Evolutionary conservation across 768 basidiomycete genomes (phyloP).

Genomic region (Suillus subalutaceus): DNA sequence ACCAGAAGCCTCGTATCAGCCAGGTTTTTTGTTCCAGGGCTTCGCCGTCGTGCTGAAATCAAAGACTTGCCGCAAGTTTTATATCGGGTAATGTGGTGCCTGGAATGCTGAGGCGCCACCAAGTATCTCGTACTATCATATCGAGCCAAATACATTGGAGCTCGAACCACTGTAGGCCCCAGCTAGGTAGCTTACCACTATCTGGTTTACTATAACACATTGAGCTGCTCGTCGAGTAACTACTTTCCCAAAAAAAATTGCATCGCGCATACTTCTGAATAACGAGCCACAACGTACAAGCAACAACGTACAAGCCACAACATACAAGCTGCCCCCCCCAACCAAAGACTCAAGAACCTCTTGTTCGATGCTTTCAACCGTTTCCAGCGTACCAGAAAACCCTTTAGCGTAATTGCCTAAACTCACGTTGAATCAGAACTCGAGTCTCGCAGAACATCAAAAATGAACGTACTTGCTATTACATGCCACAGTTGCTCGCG

Average conservation of each 20-base stretch:
- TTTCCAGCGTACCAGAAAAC: not conserved
- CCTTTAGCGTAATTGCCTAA: not conserved
- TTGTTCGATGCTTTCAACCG: not conserved
- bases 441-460: not conserved
- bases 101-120: not conserved
- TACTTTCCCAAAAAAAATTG: not conserved
- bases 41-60: not conserved
- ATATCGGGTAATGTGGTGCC: not conserved
- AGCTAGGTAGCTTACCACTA: not conserved
- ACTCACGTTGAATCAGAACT: not conserved
- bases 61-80: not conserved
- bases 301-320: not conserved
- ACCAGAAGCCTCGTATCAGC: too few species aligned
- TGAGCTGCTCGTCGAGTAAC: not conserved
- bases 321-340: not conserved
- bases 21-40: too few species aligned
- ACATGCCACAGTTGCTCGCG: slow-evolving; percentile 10
- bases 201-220: not conserved
- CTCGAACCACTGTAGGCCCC: not conserved
- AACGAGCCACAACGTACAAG: not conserved
- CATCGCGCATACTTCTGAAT: not conserved
- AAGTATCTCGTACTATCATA: not conserved
- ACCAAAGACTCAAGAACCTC: not conserved
- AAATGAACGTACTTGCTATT: slow-evolving; percentile 3
- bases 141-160: not conserved